A percentile compares a stretch with the other conserved stretches of the same genome.
Evolutionary conservation across 345 rosid species (phyloP).

Genomic region (Aquilaria sinensis): DNA sequence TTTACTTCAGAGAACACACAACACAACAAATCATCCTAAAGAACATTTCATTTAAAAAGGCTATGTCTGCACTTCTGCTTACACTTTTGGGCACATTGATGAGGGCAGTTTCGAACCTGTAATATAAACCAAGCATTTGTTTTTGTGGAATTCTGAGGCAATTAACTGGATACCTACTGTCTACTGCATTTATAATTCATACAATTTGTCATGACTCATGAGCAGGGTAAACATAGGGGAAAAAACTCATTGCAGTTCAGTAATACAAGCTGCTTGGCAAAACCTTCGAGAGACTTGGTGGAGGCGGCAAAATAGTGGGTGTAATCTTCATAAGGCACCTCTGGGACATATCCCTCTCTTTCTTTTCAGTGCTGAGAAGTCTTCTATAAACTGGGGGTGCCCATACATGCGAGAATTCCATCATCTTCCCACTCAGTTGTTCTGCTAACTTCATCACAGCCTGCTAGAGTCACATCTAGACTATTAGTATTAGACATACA

Average conservation of each 20-base stretch:
- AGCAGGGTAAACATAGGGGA: background rate
- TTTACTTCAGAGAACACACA: too few relatives aligned
- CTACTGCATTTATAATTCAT: too few relatives aligned
- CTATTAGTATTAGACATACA: too few relatives aligned
- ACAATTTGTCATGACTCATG: background rate
- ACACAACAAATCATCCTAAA: too few relatives aligned
- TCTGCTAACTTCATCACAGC: constrained; percentile 37
- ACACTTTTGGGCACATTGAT: too few relatives aligned
- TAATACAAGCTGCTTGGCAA: background rate
- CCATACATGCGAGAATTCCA: constrained; percentile 46
- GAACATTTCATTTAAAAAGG: too few relatives aligned
- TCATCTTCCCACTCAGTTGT: constrained; percentile 37
- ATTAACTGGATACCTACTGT: too few relatives aligned
- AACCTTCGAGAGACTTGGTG: constrained; percentile 42
- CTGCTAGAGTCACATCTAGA: constrained; percentile 18
- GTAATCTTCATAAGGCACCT: constrained; percentile 43
- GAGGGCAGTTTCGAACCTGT: too few relatives aligned
- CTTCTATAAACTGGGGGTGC: constrained; percentile 48
- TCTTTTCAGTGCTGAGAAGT: constrained; percentile 49
- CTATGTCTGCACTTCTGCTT: too few relatives aligned
- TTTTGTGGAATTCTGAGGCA: too few relatives aligned
- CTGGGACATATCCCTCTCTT: constrained; percentile 45
- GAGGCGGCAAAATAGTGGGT: constrained; percentile 35
- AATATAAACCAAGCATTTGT: too few relatives aligned
- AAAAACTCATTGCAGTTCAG: background rate